A percentile compares a stretch with the other conserved stretches of the same genome.
Conservation (phyloP, 768 basidiomycete species). For the Tulasnella sp. region DNA sequence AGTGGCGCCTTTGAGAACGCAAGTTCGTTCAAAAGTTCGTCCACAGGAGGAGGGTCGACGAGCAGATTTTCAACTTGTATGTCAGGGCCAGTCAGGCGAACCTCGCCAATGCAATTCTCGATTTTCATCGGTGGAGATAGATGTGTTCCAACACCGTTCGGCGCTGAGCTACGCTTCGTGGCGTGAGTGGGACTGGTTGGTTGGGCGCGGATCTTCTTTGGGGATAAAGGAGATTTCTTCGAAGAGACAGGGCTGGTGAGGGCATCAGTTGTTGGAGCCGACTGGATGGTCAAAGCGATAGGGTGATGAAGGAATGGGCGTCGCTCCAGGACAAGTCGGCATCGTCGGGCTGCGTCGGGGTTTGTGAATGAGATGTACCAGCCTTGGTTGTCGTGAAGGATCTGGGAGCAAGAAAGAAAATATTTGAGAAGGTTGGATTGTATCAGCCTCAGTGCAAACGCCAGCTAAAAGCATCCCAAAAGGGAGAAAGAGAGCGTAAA, state of each 20-base stretch:
- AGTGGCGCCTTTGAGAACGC: neutral
- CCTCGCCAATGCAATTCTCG: neutral
- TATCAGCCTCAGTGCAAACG: neutral
- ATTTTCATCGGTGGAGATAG: neutral
- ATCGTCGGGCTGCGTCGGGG: conserved; percentile 53
- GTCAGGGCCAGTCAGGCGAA: neutral
- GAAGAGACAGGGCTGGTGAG: conserved; percentile 28
- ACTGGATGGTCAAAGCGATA: conserved; percentile 26
- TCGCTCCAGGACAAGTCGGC: conserved; percentile 51
- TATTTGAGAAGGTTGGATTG: neutral
- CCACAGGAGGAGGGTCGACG: neutral
- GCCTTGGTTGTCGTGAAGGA: conserved; percentile 59
- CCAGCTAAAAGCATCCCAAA: neutral
- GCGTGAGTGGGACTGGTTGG: neutral
- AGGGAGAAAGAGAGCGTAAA: conserved; percentile 6
- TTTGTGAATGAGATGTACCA: conserved; percentile 78
- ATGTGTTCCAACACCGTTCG: neutral
- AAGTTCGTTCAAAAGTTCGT: neutral
- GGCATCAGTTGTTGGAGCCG: conserved; percentile 35
- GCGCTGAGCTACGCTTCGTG: neutral
- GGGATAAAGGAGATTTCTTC: neutral
- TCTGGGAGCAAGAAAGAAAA: conserved; percentile 35
- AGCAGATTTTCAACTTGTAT: neutral
- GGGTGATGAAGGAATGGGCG: conserved; percentile 25
- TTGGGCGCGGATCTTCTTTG: neutral